Evolutionary conservation across 768 basidiomycete species (phyloP).

Genomic region (Pleurotus salmoneostramineus): DNA sequence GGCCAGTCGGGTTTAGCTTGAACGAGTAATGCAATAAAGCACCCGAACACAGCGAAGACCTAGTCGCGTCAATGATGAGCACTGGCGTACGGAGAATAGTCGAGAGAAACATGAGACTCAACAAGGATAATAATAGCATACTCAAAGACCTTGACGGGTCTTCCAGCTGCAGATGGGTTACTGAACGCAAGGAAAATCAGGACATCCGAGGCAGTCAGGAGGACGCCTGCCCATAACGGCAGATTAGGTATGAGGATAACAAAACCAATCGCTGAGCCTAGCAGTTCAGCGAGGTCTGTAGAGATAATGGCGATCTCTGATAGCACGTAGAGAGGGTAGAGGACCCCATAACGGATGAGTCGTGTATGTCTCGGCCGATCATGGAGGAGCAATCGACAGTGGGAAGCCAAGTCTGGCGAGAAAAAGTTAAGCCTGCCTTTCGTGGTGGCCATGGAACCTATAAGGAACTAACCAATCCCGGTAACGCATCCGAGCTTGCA

Average conservation of each 20-base stretch:
- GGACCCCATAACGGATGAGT: conserved; percentile 39
- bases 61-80: conserved; percentile 17
- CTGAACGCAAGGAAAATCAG: conserved; percentile 56
- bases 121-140: conserved; percentile 49
- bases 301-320: conserved; percentile 60
- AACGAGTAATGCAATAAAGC: conserved; percentile 64
- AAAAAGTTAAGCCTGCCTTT: neutral
- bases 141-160: conserved; percentile 59
- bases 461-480: neutral
- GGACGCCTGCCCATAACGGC: conserved; percentile 52
- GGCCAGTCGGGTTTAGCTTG: conserved; percentile 63
- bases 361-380: conserved; percentile 45
- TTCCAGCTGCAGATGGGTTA: conserved; percentile 52
- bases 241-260: conserved; percentile 57
- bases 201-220: conserved; percentile 57
- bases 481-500: conserved; percentile 1
- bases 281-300: conserved; percentile 69
- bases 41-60: conserved; percentile 60
- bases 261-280: conserved; percentile 69
- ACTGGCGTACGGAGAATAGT: conserved; percentile 3
- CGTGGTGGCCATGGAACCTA: neutral
- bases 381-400: conserved; percentile 53
- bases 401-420: conserved; percentile 49
- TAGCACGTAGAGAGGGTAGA: conserved; percentile 54
- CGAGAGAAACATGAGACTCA: conserved; percentile 19